These are phyloP conservation scores for Trichoderma simmonsii DNA, from an alignment of 2,329 filamentous ascomycete genomes.

Conservation along the genomic window DNA sequence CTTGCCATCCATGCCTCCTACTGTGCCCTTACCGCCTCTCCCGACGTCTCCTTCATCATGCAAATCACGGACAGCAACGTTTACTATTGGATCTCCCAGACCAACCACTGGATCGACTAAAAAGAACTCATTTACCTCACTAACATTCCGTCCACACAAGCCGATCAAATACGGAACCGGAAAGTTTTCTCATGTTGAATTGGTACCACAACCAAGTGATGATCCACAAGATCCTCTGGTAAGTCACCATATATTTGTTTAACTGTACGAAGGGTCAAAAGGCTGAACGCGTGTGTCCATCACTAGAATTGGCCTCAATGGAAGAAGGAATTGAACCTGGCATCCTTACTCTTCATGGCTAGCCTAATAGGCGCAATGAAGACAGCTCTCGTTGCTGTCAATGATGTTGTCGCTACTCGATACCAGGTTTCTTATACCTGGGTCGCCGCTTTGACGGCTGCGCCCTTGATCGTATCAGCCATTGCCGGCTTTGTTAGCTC, in stretches of 20 bases:
- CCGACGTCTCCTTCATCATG: slow-evolving; percentile 1
- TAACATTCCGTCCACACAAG: slow-evolving; percentile 25
- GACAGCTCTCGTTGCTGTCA: slow-evolving; percentile 50
- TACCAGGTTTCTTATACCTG: slow-evolving; percentile 47
- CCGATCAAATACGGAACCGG: slow-evolving; percentile 48
- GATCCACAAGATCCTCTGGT: slow-evolving; percentile 54
- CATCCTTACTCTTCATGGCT: slow-evolving; percentile 45
- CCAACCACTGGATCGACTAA: not conserved
- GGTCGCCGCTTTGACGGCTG: slow-evolving; percentile 49
- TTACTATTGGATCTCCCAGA: not conserved
- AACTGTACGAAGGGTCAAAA: too few species aligned
- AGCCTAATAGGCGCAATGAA: slow-evolving; percentile 51
- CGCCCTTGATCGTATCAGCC: slow-evolving; percentile 50
- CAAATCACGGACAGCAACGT: slow-evolving; percentile 7
- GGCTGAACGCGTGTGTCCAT: not conserved
- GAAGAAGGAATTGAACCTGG: slow-evolving; percentile 50
- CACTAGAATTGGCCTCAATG: slow-evolving; percentile 54
- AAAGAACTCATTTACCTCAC: slow-evolving; percentile 19
- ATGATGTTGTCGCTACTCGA: slow-evolving; percentile 41
- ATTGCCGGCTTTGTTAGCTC: slow-evolving; percentile 43
- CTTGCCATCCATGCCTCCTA: slow-evolving; percentile 15
- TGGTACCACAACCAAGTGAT: slow-evolving; percentile 55
- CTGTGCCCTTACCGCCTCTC: slow-evolving; percentile 14
- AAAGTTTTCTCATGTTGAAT: slow-evolving; percentile 41
- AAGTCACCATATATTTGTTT: slow-evolving; percentile 24